Evolutionary conservation across 106 monocot species (phyloP).

Genomic region (Amphibolis antarctica): DNA sequence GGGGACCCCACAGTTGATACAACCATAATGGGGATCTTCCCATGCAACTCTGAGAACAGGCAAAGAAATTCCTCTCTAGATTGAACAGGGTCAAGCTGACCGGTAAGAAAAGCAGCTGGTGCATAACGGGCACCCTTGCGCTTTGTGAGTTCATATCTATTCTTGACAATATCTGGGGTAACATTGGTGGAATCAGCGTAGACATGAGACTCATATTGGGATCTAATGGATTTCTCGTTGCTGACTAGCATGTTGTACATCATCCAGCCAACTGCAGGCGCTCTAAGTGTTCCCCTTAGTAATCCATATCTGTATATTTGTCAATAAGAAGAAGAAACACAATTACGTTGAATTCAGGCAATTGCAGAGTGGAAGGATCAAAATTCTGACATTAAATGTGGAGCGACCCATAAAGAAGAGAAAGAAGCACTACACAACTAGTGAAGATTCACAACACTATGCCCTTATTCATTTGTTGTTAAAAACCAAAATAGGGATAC

Average conservation of each 20-base stretch:
- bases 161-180: constrained; percentile 50
- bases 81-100: constrained; percentile 82
- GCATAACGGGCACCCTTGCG: constrained; percentile 78
- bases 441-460: too few species aligned
- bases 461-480: too few species aligned
- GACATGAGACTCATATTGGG: constrained; percentile 93
- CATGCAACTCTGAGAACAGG: constrained; percentile 55
- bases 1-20: constrained; percentile 47
- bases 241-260: constrained; percentile 95
- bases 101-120: constrained; percentile 92
- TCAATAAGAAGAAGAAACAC: neutral
- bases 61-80: constrained; percentile 71
- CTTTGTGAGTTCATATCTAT: constrained; percentile 69
- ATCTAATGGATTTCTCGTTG: constrained; percentile 83
- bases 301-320: constrained; percentile 54
- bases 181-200: constrained; percentile 84
- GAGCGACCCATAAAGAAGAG: too few species aligned
- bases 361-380: too few species aligned
- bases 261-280: constrained; percentile 91
- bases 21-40: constrained; percentile 48
- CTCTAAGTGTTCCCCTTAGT: constrained; percentile 69
- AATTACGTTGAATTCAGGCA: neutral
- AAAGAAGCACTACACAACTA: too few species aligned
- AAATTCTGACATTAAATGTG: too few species aligned
- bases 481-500: neutral